These are phyloP conservation scores for Melampsora americana DNA, from an alignment of 1,284 basidiomycete genomes.

Conservation along the genomic window DNA sequence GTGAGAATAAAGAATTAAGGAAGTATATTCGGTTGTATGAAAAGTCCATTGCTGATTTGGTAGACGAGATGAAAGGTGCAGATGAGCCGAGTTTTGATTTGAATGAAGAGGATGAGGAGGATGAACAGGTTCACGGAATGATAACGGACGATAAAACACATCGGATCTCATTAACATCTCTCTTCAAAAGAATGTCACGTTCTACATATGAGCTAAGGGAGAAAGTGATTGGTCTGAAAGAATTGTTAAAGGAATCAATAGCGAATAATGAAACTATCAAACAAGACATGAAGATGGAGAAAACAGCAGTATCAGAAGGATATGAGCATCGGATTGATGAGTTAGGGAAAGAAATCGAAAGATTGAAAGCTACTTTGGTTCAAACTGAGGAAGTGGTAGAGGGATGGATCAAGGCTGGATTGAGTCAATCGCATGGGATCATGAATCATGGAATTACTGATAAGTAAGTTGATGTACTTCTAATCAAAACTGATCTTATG, in stretches of 20 bases:
- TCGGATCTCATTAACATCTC: constrained; percentile 5
- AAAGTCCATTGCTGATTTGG: constrained; percentile 22
- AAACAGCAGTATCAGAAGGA: background rate
- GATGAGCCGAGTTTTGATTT: background rate
- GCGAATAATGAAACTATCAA: constrained; percentile 16
- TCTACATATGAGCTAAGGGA: constrained; percentile 26
- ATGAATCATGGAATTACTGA: no score
- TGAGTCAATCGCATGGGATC: background rate
- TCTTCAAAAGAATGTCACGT: constrained; percentile 20
- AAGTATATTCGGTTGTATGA: constrained; percentile 32
- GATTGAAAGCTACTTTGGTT: constrained; percentile 15
- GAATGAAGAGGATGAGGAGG: constrained; percentile 4
- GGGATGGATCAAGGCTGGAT: constrained; percentile 25
- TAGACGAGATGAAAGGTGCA: constrained; percentile 6
- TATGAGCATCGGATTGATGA: background rate
- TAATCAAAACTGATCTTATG: no score
- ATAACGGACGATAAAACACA: background rate
- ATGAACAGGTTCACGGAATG: background rate
- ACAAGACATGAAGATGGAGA: background rate
- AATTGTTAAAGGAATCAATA: constrained; percentile 12
- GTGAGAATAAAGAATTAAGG: constrained; percentile 13
- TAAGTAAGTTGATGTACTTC: no score
- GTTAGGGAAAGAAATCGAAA: constrained; percentile 6
- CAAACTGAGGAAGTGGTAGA: constrained; percentile 20
- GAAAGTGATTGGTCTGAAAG: constrained; percentile 10